Conservation (phyloP, 306 rosid genomes). For the Sicyos baderoa region DNA sequence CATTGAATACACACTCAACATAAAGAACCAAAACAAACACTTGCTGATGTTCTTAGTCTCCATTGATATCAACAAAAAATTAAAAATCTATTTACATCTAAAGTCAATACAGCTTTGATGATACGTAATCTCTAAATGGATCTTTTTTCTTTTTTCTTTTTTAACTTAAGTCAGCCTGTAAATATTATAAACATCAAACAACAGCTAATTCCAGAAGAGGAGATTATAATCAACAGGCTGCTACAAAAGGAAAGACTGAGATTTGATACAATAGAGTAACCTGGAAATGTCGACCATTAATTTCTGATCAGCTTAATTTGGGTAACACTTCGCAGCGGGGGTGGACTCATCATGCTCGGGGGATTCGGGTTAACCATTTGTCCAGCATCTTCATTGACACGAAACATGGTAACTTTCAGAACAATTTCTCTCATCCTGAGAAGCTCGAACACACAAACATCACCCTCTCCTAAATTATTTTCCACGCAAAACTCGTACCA, state of each 20-base stretch:
- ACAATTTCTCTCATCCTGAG: slow-evolving; percentile 55
- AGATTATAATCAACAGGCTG: slow-evolving; percentile 15
- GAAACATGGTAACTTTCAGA: slow-evolving; percentile 71
- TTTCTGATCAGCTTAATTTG: slow-evolving; percentile 43
- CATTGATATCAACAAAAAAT: slow-evolving; percentile 17
- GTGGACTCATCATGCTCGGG: slow-evolving; percentile 24
- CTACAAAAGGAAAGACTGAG: not conserved
- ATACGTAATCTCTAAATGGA: slow-evolving; percentile 8
- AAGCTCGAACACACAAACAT: slow-evolving; percentile 87
- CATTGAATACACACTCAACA: not conserved
- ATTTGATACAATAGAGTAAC: slow-evolving; percentile 5
- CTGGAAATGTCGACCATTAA: slow-evolving; percentile 26
- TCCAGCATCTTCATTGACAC: slow-evolving; percentile 52
- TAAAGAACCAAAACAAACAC: not conserved
- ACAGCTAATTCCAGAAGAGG: slow-evolving; percentile 13
- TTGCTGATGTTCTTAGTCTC: not conserved
- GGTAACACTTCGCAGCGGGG: slow-evolving; percentile 37
- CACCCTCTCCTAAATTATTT: slow-evolving; percentile 90
- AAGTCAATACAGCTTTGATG: slow-evolving; percentile 19
- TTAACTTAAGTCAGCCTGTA: not conserved
- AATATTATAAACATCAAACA: slow-evolving; percentile 18
- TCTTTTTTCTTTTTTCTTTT: slow-evolving; percentile 1
- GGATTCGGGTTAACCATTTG: slow-evolving; percentile 31
- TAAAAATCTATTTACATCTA: slow-evolving; percentile 16
- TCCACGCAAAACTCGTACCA: slow-evolving; percentile 86